phyloP scores from a whole-genome alignment of 192 early-diverging fungal species.

The Piromyces finnis region DNA sequence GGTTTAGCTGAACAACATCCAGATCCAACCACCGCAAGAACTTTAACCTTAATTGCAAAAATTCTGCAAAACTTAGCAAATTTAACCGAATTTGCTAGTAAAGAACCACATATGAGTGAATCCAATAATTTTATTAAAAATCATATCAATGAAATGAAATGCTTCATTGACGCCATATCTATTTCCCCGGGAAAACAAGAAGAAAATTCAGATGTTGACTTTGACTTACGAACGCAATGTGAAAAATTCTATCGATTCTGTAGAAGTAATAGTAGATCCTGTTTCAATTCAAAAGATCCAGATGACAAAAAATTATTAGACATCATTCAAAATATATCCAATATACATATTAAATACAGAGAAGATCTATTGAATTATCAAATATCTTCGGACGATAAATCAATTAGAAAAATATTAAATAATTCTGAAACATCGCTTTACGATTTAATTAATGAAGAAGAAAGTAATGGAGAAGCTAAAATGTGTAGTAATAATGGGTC shows the following conservation, averaged over 20 bases:
- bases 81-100: slow-evolving; percentile 36
- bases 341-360: background rate
- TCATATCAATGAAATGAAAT: background rate
- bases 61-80: slow-evolving; percentile 52
- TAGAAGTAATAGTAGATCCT: background rate
- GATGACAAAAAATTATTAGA: background rate
- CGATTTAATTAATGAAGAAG: background rate
- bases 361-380: background rate
- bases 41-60: slow-evolving; percentile 53
- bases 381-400: background rate
- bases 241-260: background rate
- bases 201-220: background rate
- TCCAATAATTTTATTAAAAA: background rate
- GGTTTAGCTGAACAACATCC: slow-evolving; percentile 51
- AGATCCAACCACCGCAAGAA: slow-evolving; percentile 26
- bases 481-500: background rate
- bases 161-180: background rate
- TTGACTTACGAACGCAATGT: background rate
- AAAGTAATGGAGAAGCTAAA: background rate
- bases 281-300: background rate
- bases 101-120: slow-evolving; percentile 45
- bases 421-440: background rate
- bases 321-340: background rate
- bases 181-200: background rate
- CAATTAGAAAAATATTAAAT: background rate